Percentiles rank a stretch among this genome's conserved stretches.
Evolutionary conservation across 257 asterid genomes (phyloP).

Genomic region (Solanum sparsipilum): DNA sequence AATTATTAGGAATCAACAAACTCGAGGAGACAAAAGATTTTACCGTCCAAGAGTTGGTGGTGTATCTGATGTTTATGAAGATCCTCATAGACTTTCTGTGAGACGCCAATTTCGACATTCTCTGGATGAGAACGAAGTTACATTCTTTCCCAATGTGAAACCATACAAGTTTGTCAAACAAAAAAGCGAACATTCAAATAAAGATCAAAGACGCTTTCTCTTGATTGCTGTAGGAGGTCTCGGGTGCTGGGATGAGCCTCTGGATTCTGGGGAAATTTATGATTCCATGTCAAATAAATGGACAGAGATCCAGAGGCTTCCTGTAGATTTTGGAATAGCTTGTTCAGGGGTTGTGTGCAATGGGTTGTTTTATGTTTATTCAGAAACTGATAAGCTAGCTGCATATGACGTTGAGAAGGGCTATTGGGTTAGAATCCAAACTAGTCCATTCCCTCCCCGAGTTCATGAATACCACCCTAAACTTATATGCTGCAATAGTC

Average conservation of each 20-base stretch:
- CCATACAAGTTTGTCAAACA: slow-evolving; percentile 28
- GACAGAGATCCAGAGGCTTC: slow-evolving; percentile 80
- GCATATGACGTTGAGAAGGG: slow-evolving; percentile 84
- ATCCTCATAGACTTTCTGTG: slow-evolving; percentile 88
- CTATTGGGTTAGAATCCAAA: slow-evolving; percentile 66
- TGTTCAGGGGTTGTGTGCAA: slow-evolving; percentile 74
- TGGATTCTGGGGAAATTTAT: slow-evolving; percentile 77
- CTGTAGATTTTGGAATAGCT: slow-evolving; percentile 69
- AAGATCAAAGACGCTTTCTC: slow-evolving; percentile 36
- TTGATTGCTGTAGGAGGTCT: slow-evolving; percentile 88
- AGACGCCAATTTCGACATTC: slow-evolving; percentile 61
- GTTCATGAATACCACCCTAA: slow-evolving; percentile 87
- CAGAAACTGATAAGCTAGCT: slow-evolving; percentile 69
- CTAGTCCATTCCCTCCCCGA: slow-evolving; percentile 57
- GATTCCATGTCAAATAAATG: slow-evolving; percentile 73
- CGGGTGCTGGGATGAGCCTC: slow-evolving; percentile 85
- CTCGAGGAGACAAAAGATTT: slow-evolving; percentile 41
- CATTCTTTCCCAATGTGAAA: slow-evolving; percentile 24
- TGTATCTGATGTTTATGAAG: slow-evolving; percentile 80
- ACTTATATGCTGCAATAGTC: slow-evolving; percentile 48
- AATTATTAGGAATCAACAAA: slow-evolving; percentile 41
- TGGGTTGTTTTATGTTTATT: slow-evolving; percentile 60
- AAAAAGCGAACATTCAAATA: slow-evolving; percentile 30
- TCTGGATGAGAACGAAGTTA: slow-evolving; percentile 51
- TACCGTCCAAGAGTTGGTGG: slow-evolving; percentile 60